phyloP scores from a whole-genome alignment of 2,329 filamentous ascomycete species.

The Cryoendolithus antarcticus region DNA sequence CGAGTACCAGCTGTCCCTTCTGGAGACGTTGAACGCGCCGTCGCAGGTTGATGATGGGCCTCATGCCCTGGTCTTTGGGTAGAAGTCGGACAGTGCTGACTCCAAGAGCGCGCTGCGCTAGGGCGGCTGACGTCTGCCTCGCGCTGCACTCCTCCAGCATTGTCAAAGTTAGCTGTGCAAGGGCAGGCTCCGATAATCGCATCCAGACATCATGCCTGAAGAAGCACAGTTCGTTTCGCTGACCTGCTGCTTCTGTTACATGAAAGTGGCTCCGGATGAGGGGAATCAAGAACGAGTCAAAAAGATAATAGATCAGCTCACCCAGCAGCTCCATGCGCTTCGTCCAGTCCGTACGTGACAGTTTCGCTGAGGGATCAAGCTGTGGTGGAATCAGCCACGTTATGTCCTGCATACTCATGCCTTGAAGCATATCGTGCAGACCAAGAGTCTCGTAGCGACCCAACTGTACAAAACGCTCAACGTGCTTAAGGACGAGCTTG shows the following conservation, averaged over 20 bases:
- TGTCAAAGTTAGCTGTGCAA: slow-evolving; percentile 51
- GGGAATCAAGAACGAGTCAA: slow-evolving; percentile 84
- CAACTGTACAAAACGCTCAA: slow-evolving; percentile 68
- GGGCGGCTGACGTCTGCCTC: slow-evolving; percentile 42
- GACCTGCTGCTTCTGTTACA: slow-evolving; percentile 74
- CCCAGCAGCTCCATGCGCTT: slow-evolving; percentile 70
- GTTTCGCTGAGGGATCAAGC: slow-evolving; percentile 35
- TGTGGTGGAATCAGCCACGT: slow-evolving; percentile 57
- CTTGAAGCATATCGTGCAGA: slow-evolving; percentile 65
- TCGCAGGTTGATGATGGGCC: slow-evolving; percentile 79
- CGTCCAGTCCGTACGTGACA: slow-evolving; percentile 56
- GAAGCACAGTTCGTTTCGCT: slow-evolving; percentile 76
- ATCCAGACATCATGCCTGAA: slow-evolving; percentile 93
- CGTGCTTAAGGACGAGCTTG: slow-evolving; percentile 45
- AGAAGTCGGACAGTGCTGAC: slow-evolving; percentile 69
- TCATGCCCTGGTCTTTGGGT: slow-evolving; percentile 63
- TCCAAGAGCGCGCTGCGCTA: slow-evolving; percentile 55
- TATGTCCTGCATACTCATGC: slow-evolving; percentile 41
- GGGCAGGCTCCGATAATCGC: slow-evolving; percentile 58
- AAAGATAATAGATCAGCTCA: slow-evolving; percentile 83
- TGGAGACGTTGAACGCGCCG: slow-evolving; percentile 45
- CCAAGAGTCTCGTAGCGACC: slow-evolving; percentile 71
- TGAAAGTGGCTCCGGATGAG: slow-evolving; percentile 82
- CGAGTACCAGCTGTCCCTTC: slow-evolving; percentile 43
- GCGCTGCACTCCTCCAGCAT: slow-evolving; percentile 70